Conservation (phyloP, 192 early-diverging fungal genomes). For the Umbelopsis sp. region DNA sequence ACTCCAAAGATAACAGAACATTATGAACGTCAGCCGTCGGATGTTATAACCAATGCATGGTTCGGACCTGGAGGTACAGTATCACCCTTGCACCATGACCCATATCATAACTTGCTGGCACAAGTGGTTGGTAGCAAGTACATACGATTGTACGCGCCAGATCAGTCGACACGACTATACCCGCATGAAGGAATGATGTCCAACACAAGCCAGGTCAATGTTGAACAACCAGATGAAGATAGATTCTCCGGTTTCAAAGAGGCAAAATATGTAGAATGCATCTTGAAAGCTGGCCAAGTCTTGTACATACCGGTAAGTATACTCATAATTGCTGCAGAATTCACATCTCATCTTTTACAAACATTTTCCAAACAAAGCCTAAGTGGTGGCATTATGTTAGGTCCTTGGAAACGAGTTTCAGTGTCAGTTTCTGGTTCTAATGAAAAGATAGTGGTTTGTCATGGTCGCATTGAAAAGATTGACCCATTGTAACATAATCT, state of each 20-base stretch:
- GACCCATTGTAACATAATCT: too few relatives aligned
- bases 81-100: constrained; percentile 85
- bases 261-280: constrained; percentile 66
- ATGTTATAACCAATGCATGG: constrained; percentile 71
- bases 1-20: constrained; percentile 27
- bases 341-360: constrained; percentile 4
- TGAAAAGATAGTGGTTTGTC: not conserved
- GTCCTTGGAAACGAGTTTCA: constrained; percentile 74
- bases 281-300: constrained; percentile 76
- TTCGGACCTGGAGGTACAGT: constrained; percentile 81
- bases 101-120: constrained; percentile 78
- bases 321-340: not conserved
- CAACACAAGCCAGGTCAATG: constrained; percentile 82
- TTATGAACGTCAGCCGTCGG: constrained; percentile 34
- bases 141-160: constrained; percentile 69
- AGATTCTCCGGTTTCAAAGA: constrained; percentile 57
- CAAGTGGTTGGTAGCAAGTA: constrained; percentile 87
- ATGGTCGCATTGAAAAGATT: not conserved
- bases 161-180: constrained; percentile 63
- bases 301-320: constrained; percentile 82
- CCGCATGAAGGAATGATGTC: constrained; percentile 52
- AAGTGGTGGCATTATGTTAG: constrained; percentile 92
- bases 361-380: constrained; percentile 42
- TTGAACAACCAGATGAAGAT: constrained; percentile 59
- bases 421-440: constrained; percentile 88